Conservation (phyloP, 225 moss, liverwort and hornwort genomes). For the Physcomitrellopsis africana region DNA sequence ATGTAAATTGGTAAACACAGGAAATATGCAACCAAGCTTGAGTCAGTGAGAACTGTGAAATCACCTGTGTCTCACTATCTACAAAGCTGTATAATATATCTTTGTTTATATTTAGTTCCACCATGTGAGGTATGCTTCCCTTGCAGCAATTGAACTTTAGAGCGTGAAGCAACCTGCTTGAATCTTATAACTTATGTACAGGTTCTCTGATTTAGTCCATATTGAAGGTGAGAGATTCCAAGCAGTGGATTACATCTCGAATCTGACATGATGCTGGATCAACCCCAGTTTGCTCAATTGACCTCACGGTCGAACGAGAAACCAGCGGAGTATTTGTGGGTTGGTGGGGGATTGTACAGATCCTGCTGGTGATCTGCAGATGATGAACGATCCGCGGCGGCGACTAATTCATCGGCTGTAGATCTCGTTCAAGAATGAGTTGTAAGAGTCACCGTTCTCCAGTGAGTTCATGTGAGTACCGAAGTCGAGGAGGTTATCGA, state of each 20-base stretch:
- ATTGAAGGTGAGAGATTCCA: too few relatives aligned
- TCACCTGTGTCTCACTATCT: neutral
- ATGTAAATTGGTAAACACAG: constrained; percentile 49
- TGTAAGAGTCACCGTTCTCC: constrained; percentile 54
- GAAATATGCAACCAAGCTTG: constrained; percentile 1
- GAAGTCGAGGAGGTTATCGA: constrained; percentile 56
- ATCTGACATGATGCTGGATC: too few relatives aligned
- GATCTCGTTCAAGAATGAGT: constrained; percentile 58
- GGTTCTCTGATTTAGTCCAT: too few relatives aligned
- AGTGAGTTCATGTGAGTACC: constrained; percentile 49
- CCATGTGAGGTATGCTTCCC: constrained; percentile 21
- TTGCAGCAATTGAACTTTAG: constrained; percentile 9
- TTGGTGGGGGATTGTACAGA: too few relatives aligned
- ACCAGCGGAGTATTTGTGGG: too few relatives aligned
- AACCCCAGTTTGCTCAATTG: too few relatives aligned
- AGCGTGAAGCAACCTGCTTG: neutral
- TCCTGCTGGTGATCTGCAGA: too few relatives aligned
- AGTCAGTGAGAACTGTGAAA: constrained; percentile 25
- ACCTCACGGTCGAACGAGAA: too few relatives aligned
- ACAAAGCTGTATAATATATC: constrained; percentile 59
- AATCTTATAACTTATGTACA: too few relatives aligned
- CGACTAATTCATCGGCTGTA: constrained; percentile 41
- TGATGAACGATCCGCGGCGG: neutral
- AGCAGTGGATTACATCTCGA: too few relatives aligned
- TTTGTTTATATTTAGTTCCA: constrained; percentile 27